Evolutionary conservation across 345 rosid genomes (phyloP), one percentile per base, ranked within the genome.

Genomic region (Nasturtium officinale): DNA sequence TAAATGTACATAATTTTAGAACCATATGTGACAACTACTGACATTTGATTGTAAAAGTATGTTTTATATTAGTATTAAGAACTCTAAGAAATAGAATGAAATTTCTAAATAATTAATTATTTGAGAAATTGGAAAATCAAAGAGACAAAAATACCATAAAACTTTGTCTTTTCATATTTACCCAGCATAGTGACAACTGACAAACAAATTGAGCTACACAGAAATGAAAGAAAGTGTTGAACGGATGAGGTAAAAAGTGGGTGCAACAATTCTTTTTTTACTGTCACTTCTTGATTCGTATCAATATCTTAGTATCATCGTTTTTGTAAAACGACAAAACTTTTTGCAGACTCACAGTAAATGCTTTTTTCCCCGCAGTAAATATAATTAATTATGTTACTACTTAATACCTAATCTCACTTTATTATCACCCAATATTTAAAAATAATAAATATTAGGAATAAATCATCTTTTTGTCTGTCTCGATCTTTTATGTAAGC

Each of bases 321-420:
- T 63, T 29, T 61, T 43, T 7, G 3, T 37, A 12, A n/a, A 37
- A 51, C 61, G 30, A 51, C 53, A 29, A 6, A 42, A 21, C 70
- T 38, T 73, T 53, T 52, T 30, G 56, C 35, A 43, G 70, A 42
- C 17, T 63, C 38, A 16, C 45, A 43, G 56, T 55, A 45, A 42
- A 54, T 53, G 9, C 53, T 35, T 42, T 15, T 38, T 5, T 42
- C 2, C 0, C n/a, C n/a, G 47, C 18, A 42, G 47, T 42, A 42
- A 38, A 42, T 42, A n/a, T n/a, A n/a, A n/a, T 0, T 42, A 42
- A 38, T 60, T 13, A 61, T 61, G 65, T 60, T 33, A 71, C 29
- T 23, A 35, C 0, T 20, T 29, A 61, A 53, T n/a, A 63, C 64
- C 64, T 73, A 73, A 73, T 54, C 48, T 20, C 71, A 64, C 17